Base-by-base conservation (phyloP, 202 grass and related monocot species). In the Thinopyrum obtusiflorum region DNA sequence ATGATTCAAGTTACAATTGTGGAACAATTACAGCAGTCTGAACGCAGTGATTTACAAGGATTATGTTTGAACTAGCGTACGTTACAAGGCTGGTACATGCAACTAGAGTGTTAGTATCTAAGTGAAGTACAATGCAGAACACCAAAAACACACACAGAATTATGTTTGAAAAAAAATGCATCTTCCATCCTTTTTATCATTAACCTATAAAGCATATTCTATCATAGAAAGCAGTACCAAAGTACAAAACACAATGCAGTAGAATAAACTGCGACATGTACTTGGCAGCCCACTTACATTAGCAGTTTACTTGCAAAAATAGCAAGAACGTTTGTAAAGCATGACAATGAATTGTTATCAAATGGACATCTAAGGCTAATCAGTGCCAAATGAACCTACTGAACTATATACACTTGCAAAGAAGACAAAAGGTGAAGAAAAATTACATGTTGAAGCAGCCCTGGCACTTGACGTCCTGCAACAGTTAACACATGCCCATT, bases 371-470 rank as follows among this genome's bases (percentile, higher is more conserved):
- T 2, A 61, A 76, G 14, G 11, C 11, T 44, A 42, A 29, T 46
- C 15, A 39, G 25, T 21, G 10, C 6, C 9, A 76, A 75, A 76
- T 20, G 4, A 12, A 13, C 64, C 47, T 4, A 75, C 7, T 9
- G 13, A 79, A 5, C 11, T 4, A 20, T 4, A 20, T 36, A 20
- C 61, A 68, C 4, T 51, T 40, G 12, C 9, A 28, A 21, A 27
- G 18, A 65, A 21, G 1, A 32, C 46, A 80, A 62, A 49, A 29
- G 57, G 27, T 35, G 53, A 21, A 61, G 61, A 80, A 57, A 71
- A 78, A 82, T 93, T 93, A 95, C 90, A 95, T 92, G 76, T 61
- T 93, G 66, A 95, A 95, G 85, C 93, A 95, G 29, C 88, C 88
- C 84, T 87, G 86, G 73, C 93, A 95, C 81, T 93, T 95, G 35